Evolutionary conservation across 78 protist species (phyloP), one percentile per base, ranked within the genome.

Genomic region (Dictyostelium firmibasis): DNA sequence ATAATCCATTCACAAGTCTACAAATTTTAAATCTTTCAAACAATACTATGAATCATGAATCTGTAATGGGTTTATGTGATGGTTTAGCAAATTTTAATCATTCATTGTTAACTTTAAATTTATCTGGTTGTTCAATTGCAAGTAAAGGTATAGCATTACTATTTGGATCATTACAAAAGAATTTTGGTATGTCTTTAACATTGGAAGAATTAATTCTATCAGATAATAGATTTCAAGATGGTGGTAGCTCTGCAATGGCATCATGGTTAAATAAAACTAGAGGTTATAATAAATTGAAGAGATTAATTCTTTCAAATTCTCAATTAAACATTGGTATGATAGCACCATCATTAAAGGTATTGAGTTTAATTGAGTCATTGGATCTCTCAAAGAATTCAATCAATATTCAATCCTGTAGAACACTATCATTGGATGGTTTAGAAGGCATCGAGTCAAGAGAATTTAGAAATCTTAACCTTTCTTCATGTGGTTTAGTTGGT

Each of bases 131-230:
- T 35, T 13, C 74, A 23, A 89, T 89, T 27, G 81, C 94, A 81
- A 79, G 82, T 9, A 89, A 47, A 53, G 94, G 94, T 1, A 47
- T 89, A 1, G 13, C 67, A 20, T 44, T 89, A 16, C 14, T 89
- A 2, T 89, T 89, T 60, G 82, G 74, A 14, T 72, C 87, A 5
- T 70, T 89, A 9, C 81, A 81, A 67, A 60, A 43, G 27, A 89
- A 89, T 78, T 81, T 89, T 53, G 87, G 64, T 27, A 78, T 89
- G 94, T 89, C 94, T n/a, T 75, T 81, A 18, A 89, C 94, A 27
- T 20, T 89, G 38, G 94, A 89, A 33, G 35, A 11, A 16, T 43
- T 89, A 16, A 33, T 23, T 7, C 67, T 89, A 43, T 81, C 87
- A 9, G 82, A 69, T 9, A 89, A 89, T 27, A 25, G 94, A 64